phyloP scores from a whole-genome alignment of 345 rosid genomes.

The Psidium friedrichsthalianum region DNA sequence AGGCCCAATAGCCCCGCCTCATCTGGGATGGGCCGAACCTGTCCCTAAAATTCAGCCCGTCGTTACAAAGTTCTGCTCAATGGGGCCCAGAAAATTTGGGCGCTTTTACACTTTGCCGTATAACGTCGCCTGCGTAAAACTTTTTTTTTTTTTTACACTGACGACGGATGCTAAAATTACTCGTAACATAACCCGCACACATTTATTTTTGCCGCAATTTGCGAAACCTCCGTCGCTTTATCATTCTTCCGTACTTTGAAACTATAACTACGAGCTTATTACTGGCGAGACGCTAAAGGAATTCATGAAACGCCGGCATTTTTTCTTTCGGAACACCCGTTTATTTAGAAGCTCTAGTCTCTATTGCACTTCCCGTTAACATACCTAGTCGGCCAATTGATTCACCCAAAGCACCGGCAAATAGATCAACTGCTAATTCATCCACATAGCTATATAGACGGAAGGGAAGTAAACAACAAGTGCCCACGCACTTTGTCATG shows the following conservation, averaged over 20 bases:
- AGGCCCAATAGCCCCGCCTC: not conserved
- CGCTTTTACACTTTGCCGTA: not conserved
- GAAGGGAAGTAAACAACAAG: not conserved
- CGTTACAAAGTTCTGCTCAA: not conserved
- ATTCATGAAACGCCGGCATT: not conserved
- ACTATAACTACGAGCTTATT: not conserved
- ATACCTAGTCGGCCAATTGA: not conserved
- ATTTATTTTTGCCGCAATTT: not conserved
- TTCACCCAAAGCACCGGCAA: not conserved
- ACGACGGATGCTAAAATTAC: too few relatives aligned
- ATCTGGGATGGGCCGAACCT: not conserved
- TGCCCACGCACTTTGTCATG: not conserved
- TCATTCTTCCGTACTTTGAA: not conserved
- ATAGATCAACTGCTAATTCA: not conserved
- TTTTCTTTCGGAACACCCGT: not conserved
- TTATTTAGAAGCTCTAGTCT: not conserved
- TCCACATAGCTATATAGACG: not conserved
- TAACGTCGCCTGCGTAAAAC: not conserved
- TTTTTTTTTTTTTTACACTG: not conserved
- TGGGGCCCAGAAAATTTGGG: not conserved
- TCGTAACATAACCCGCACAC: not conserved
- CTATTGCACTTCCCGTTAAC: not conserved
- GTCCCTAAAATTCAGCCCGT: not conserved
- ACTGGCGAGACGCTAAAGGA: not conserved
- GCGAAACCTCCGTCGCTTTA: not conserved